Evolutionary conservation across 148 eudicot species (phyloP), one percentile per base, ranked within the genome.

Genomic region (Hydrangea macrophylla): DNA sequence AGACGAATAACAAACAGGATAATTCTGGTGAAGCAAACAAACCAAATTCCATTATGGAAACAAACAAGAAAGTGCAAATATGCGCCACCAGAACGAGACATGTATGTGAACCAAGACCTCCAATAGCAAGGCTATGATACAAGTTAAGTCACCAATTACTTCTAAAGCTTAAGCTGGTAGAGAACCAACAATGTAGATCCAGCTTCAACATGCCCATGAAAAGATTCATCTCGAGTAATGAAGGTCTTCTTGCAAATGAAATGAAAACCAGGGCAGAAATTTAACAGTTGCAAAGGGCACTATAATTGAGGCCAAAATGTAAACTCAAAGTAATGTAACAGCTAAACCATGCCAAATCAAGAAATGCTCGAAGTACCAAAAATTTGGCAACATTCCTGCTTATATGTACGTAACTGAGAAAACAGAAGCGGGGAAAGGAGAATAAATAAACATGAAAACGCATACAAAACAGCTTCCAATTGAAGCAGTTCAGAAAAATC

Each of bases 381-480:
- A 72, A 72, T 69, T 71, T 71, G 44, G 76, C 59, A 39, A 75
- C 77, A 55, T 60, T 72, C 69, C 71, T 67, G 67, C 63, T 59
- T 70, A 66, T 69, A 65, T 83, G 77, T 23, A 37, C 40, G 67
- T 36, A 31, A 50, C 63, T 53, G 71, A 59, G 69, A 68, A 75
- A 59, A 65, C 44, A 60, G 22, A 67, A n/a, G 37, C 53, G 4
- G 12, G 20, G 45, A 65, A 12, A 33, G 28, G 23, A 71, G 51
- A 55, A 15, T 60, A 65, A 70, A 62, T 55, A 48, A 76, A 69
- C 48, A 55, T 65, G 65, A 76, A 73, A 69, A 73, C 84, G 61
- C 80, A 76, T 77, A 65, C 68, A 77, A 77, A 69, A 69, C 55
- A 75, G 78, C 81, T 70, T 59, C 65, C 58, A 69, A 75, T 73